Conservation (phyloP, 1,284 basidiomycete genomes). For the Porogramme epimiltina region DNA sequence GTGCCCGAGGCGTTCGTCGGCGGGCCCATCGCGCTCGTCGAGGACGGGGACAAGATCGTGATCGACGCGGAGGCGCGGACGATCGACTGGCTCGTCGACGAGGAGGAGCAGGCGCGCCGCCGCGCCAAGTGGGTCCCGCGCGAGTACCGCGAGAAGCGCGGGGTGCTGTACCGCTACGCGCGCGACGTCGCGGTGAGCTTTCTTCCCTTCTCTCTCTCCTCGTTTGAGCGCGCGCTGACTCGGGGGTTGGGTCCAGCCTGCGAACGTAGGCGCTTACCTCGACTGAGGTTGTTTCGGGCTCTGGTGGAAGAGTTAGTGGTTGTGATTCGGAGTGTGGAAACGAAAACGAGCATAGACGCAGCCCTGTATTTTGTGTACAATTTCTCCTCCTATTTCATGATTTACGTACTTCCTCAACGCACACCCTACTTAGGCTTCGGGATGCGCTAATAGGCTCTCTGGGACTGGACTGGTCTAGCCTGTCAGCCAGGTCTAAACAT, state of each 20-base stretch:
- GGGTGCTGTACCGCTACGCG: slow-evolving; percentile 75
- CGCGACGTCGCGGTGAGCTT: slow-evolving; percentile 76
- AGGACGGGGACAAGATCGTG: slow-evolving; percentile 87
- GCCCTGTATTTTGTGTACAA: slow-evolving; percentile 15
- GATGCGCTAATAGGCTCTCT: no score
- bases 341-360: neutral
- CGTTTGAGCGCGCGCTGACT: slow-evolving; percentile 6
- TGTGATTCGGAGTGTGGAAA: neutral
- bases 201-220: slow-evolving; percentile 2
- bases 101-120: slow-evolving; percentile 77
- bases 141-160: slow-evolving; percentile 70
- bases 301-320: neutral
- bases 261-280: slow-evolving; percentile 77
- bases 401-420: no score
- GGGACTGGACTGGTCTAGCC: no score
- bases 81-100: slow-evolving; percentile 82
- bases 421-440: no score
- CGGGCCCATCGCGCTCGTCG: slow-evolving; percentile 92
- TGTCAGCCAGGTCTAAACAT: no score
- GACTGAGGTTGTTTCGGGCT: slow-evolving; percentile 44
- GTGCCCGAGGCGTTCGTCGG: slow-evolving; percentile 92
- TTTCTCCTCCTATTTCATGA: neutral
- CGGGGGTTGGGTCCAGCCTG: slow-evolving; percentile 52
- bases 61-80: slow-evolving; percentile 82
- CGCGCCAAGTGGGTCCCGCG: slow-evolving; percentile 71